Evolutionary conservation across 164 flowering plant genomes (phyloP), one percentile per base, ranked within the genome.

Genomic region (Platanus orientalis): DNA sequence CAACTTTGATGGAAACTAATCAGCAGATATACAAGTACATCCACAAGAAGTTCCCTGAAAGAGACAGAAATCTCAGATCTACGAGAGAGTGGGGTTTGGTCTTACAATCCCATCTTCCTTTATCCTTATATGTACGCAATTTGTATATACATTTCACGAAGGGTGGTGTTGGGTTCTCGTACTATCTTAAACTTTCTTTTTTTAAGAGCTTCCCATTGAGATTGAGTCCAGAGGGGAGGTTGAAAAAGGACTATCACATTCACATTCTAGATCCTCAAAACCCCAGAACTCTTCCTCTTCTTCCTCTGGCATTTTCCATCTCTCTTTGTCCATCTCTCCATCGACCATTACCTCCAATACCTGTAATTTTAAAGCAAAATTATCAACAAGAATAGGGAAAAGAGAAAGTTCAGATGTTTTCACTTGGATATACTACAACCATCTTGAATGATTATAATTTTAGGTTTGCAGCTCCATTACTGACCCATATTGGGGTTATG

Each of bases 191-290:
- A 57, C 51, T 29, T 4, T 21, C 28, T 7, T 34, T 55, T 14
- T 57, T 51, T 73, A 71, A 23, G 80, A 76, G 71, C 83, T 85
- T 55, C 69, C 25, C 1, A 65, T 71, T 16, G 81, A 77, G 52
- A 73, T 70, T 3, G 83, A 73, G 30, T 80, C 78, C 9, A 73
- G 73, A n/a, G 82, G 84, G 2, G 89, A 82, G 2, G 77, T 69
- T 28, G 85, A 83, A 57, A 72, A 78, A 26, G 85, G 74, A 66
- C 71, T 75, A 63, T 79, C 79, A 72, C 61, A 75, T 60, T 89
- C 93, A 36, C 77, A 76, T 73, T 90, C 96, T 56, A 92, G 83
- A 78, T 92, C 98, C 60, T 92, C 98, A 59, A 82, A 89, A 5
- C 91, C 96, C 87, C 89, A 85, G 51, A 86, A 85, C 13, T 80